Percentiles rank a stretch among this genome's conserved stretches.
phyloP scores from a whole-genome alignment of 805 yeast genomes.

The Spathaspora passalidarum region DNA sequence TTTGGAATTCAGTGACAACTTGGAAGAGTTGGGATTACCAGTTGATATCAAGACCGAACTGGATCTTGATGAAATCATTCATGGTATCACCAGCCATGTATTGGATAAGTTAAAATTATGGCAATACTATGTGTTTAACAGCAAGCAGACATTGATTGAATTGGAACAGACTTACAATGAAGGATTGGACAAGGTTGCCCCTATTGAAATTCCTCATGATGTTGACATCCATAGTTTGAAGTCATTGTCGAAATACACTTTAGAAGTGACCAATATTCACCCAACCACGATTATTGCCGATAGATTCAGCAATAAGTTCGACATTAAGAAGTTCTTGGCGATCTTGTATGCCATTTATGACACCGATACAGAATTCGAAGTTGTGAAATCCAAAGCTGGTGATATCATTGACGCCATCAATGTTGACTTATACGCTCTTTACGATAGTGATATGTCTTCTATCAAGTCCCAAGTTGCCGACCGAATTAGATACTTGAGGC shows the following conservation, averaged over 20 bases:
- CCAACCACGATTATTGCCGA: slow-evolving; percentile 44
- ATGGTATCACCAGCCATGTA: slow-evolving; percentile 67
- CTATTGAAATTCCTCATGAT: slow-evolving; percentile 43
- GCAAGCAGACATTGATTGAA: slow-evolving; percentile 35
- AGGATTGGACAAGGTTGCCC: slow-evolving; percentile 13
- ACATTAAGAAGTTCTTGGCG: slow-evolving; percentile 48
- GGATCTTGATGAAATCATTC: slow-evolving; percentile 62
- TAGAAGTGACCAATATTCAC: slow-evolving; percentile 36
- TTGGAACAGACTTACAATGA: slow-evolving; percentile 38
- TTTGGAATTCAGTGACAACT: slow-evolving; percentile 57
- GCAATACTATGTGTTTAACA: slow-evolving; percentile 83
- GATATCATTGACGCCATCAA: slow-evolving; percentile 75
- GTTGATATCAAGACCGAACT: slow-evolving; percentile 44
- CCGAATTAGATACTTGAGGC: slow-evolving; percentile 70
- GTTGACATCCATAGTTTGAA: slow-evolving; percentile 37
- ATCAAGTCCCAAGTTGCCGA: slow-evolving; percentile 70
- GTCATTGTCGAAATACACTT: slow-evolving; percentile 48
- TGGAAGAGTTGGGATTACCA: slow-evolving; percentile 62
- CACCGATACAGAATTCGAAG: slow-evolving; percentile 21
- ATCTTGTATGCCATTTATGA: slow-evolving; percentile 37
- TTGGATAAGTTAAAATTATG: slow-evolving; percentile 67
- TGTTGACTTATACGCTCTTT: slow-evolving; percentile 63
- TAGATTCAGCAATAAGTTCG: slow-evolving; percentile 55
- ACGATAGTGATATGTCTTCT: slow-evolving; percentile 67
- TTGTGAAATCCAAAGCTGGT: slow-evolving; percentile 35